Percentiles rank a stretch among this genome's conserved stretches.
Evolutionary conservation across 116 monocot genomes (phyloP).

Genomic region (Trichopus zeylanicus): DNA sequence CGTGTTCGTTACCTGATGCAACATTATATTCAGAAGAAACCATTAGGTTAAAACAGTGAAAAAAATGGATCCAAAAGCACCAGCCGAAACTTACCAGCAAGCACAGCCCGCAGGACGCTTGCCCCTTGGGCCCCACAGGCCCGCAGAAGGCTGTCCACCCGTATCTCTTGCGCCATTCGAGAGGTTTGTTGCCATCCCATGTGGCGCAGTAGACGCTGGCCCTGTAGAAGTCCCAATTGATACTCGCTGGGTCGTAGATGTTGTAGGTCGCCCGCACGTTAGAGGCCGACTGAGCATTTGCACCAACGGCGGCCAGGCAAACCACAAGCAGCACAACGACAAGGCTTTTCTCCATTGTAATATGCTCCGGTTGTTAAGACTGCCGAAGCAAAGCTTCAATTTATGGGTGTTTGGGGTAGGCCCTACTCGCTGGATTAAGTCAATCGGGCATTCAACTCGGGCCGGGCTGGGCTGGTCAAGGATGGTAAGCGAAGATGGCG

Average conservation of each 20-base stretch:
- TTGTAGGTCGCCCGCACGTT: slow-evolving; percentile 61
- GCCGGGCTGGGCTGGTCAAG: too few species aligned
- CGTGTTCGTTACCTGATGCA: slow-evolving; percentile 45
- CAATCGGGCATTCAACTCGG: too few species aligned
- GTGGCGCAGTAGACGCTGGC: slow-evolving; percentile 58
- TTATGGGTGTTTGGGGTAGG: too few species aligned
- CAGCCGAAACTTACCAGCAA: slow-evolving; percentile 24
- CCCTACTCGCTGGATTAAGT: too few species aligned
- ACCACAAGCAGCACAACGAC: slow-evolving; percentile 6
- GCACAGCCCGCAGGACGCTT: slow-evolving; percentile 54
- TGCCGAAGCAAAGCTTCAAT: too few species aligned
- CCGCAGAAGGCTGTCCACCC: slow-evolving; percentile 90
- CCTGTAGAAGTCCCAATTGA: slow-evolving; percentile 50
- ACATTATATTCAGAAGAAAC: neutral
- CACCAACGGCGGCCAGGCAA: slow-evolving; percentile 2
- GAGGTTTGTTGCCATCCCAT: slow-evolving; percentile 60
- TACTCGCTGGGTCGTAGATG: slow-evolving; percentile 35
- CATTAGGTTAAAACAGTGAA: too few species aligned
- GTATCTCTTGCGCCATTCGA: slow-evolving; percentile 47
- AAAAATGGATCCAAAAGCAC: neutral
- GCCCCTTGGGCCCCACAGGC: slow-evolving; percentile 53
- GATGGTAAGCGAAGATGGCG: too few species aligned
- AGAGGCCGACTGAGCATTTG: slow-evolving; percentile 22
- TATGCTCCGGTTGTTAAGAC: too few species aligned
- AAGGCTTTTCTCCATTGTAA: slow-evolving; percentile 5